These are phyloP conservation scores for Zalaria obscura DNA, from an alignment of 2,329 filamentous ascomycete genomes.

Conservation along the genomic window DNA sequence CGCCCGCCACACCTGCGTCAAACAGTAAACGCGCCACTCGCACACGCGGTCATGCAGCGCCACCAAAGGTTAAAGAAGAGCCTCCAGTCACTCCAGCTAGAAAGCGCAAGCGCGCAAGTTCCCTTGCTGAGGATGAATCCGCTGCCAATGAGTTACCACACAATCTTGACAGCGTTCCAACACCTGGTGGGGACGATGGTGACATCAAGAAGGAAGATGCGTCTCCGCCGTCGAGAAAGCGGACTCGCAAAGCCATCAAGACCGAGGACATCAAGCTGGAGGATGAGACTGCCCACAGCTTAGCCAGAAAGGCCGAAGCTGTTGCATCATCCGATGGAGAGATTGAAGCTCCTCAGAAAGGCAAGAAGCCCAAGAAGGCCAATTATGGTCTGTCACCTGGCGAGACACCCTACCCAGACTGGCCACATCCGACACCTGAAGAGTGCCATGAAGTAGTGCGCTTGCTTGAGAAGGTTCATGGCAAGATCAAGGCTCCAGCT, in stretches of 20 bases:
- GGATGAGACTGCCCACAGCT: conserved; percentile 4
- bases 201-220: conserved; percentile 6
- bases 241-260: conserved; percentile 9
- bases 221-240: conserved; percentile 13
- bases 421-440: conserved; percentile 47
- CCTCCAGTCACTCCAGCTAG: conserved; percentile 9
- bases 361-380: conserved; percentile 25
- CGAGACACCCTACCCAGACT: conserved; percentile 53
- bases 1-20: conserved; percentile 23
- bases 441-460: conserved; percentile 56
- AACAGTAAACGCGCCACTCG: conserved; percentile 14
- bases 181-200: conserved; percentile 12
- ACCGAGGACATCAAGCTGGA: conserved; percentile 8
- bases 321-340: conserved; percentile 6
- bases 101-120: conserved; percentile 22
- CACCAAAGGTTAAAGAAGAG: conserved; percentile 10
- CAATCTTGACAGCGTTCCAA: conserved; percentile 33
- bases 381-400: conserved; percentile 33
- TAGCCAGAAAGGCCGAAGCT: conserved; percentile 6
- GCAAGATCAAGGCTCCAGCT: conserved; percentile 48
- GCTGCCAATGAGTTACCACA: conserved; percentile 39
- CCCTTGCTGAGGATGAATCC: conserved; percentile 7
- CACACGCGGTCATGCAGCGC: neutral
- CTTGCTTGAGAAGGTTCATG: conserved; percentile 52
- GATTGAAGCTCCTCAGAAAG: conserved; percentile 16